Conservation (phyloP, 306 rosid species). For the Pueraria montana region DNA sequence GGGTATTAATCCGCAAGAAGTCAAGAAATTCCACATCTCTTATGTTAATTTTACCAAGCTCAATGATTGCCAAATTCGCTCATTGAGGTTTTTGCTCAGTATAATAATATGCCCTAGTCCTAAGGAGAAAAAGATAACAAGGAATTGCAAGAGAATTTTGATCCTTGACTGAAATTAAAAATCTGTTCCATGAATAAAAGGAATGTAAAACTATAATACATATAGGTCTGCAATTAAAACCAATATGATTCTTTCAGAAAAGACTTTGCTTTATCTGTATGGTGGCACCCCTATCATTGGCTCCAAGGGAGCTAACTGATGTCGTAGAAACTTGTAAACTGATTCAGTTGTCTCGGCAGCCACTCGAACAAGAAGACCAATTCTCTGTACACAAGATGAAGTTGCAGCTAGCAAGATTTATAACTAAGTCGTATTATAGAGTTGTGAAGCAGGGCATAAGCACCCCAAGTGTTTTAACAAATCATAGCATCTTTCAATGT, state of each 20-base stretch:
- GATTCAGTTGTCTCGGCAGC: conserved; percentile 91
- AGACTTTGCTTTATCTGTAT: conserved; percentile 57
- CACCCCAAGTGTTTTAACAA: conserved; percentile 2
- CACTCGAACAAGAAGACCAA: conserved; percentile 80
- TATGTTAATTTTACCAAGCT: too few species aligned
- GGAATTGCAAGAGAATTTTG: too few species aligned
- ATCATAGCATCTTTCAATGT: conserved; percentile 8
- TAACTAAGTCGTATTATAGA: conserved; percentile 14
- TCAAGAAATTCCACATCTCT: too few species aligned
- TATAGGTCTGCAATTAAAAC: conserved; percentile 16
- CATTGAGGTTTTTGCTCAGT: not conserved
- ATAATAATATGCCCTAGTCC: not conserved
- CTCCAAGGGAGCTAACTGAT: conserved; percentile 80
- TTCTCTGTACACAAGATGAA: conserved; percentile 58
- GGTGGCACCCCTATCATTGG: conserved; percentile 80
- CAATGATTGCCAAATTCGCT: too few species aligned
- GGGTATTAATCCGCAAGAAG: too few species aligned
- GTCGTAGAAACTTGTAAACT: conserved; percentile 75
- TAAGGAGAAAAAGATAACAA: not conserved
- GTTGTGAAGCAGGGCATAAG: not conserved
- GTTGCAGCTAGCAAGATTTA: conserved; percentile 21
- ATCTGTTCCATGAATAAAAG: not conserved
- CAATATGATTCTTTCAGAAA: not conserved
- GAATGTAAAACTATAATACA: conserved; percentile 13
- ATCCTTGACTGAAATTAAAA: too few species aligned